phyloP scores from a whole-genome alignment of 1,284 basidiomycete genomes.

The Butyriboletus pseudospeciosus region DNA sequence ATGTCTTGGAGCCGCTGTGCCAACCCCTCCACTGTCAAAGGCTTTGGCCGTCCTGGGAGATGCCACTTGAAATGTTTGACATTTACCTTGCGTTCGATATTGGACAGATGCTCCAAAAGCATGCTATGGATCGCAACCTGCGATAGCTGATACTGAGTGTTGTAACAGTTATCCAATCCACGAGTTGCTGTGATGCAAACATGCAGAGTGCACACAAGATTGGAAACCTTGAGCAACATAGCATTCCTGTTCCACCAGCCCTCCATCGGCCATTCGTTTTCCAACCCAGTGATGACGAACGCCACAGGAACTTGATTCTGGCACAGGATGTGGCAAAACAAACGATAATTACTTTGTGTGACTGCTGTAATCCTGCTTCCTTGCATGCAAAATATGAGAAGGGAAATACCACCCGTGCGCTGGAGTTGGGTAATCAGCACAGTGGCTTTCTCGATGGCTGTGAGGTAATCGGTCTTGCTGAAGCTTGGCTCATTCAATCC shows the following conservation, averaged over 20 bases:
- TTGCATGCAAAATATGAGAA: background rate
- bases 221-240: background rate
- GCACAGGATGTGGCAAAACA: background rate
- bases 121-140: background rate
- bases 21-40: constrained; percentile 17
- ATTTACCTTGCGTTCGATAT: background rate
- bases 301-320: background rate
- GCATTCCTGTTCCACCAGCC: background rate
- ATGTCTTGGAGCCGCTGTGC: constrained; percentile 11
- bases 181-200: background rate
- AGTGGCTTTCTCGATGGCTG: background rate
- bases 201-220: background rate
- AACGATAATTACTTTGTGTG: background rate
- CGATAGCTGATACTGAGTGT: background rate
- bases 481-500: background rate
- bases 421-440: background rate
- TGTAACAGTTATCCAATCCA: background rate
- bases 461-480: background rate
- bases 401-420: background rate
- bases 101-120: background rate
- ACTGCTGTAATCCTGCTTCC: background rate
- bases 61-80: constrained; percentile 3
- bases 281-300: background rate
- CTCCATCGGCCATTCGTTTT: background rate
- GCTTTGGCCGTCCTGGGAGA: background rate